Evolutionary conservation across 495 filamentous ascomycete species (phyloP).

Genomic region (Aspergillus nanangensis): DNA sequence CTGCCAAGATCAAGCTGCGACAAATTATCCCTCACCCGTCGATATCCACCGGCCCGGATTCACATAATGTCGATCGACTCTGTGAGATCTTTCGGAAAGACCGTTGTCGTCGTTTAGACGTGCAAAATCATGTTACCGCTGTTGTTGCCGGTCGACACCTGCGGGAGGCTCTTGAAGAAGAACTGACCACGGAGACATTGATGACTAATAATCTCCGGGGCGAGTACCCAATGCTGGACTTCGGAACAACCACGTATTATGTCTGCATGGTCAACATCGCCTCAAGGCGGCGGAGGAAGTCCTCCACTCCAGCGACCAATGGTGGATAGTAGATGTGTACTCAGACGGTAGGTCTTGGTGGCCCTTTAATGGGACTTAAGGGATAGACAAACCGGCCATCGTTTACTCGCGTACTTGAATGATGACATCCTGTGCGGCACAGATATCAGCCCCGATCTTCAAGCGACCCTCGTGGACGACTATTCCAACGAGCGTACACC

Average conservation of each 20-base stretch:
- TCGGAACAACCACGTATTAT: conserved; percentile 15
- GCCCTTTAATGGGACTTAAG: no score
- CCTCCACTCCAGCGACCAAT: conserved; percentile 20
- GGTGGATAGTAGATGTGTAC: conserved; percentile 39
- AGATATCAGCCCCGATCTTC: conserved; percentile 22
- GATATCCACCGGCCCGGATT: conserved; percentile 6
- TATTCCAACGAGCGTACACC: background rate
- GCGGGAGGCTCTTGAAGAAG: conserved; percentile 1
- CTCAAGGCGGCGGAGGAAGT: conserved; percentile 22
- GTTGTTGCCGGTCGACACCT: conserved; percentile 19
- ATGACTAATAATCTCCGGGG: conserved; percentile 2
- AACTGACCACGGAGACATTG: conserved; percentile 4
- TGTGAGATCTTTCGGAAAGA: conserved; percentile 21
- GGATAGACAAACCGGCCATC: no score
- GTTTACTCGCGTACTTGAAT: no score
- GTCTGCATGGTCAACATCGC: conserved; percentile 32
- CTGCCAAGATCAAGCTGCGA: conserved; percentile 12
- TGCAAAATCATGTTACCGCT: conserved; percentile 20
- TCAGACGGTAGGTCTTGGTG: conserved; percentile 23
- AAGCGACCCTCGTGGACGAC: conserved; percentile 8
- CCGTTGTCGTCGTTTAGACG: conserved; percentile 17
- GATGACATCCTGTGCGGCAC: no score
- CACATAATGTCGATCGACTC: conserved; percentile 19
- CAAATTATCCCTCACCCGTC: conserved; percentile 14
- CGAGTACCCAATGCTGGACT: conserved; percentile 7